A percentile compares a stretch with the other conserved stretches of the same genome.
Evolutionary conservation across 331 rosid genomes (phyloP).

Genomic region (Rosa hybrid): DNA sequence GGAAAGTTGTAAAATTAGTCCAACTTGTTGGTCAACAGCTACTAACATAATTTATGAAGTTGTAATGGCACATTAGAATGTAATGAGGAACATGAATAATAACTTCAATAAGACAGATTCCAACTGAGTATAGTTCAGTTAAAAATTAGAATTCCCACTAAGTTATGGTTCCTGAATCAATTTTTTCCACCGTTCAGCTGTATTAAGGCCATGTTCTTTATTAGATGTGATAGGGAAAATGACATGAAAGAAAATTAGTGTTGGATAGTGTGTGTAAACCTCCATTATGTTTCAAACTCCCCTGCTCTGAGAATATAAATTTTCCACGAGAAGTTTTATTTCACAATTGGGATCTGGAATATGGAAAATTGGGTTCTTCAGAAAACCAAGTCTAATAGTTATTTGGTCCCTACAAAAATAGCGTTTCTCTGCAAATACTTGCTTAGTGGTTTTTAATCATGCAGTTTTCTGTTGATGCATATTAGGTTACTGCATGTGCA

Average conservation of each 20-base stretch:
- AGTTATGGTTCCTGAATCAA: not conserved
- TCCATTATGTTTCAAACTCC: not conserved
- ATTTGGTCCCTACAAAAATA: slow-evolving; percentile 3
- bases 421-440: slow-evolving; percentile 11
- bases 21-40: not conserved
- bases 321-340: not conserved
- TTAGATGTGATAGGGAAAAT: not conserved
- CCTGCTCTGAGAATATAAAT: not conserved
- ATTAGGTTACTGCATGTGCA: slow-evolving; percentile 84
- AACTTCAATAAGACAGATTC: not conserved
- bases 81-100: not conserved
- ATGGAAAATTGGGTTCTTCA: not conserved
- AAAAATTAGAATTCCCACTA: not conserved
- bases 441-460: not conserved
- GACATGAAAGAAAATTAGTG: not conserved
- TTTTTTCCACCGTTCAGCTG: not conserved
- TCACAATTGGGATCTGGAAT: not conserved
- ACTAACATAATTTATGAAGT: not conserved
- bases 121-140: not conserved
- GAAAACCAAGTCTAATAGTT: not conserved
- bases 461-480: slow-evolving; percentile 22
- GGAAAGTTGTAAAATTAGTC: not conserved
- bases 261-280: not conserved
- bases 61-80: not conserved
- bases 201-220: not conserved